Conservation (phyloP, 1,284 basidiomycete species). For the Tremellales sp. region DNA sequence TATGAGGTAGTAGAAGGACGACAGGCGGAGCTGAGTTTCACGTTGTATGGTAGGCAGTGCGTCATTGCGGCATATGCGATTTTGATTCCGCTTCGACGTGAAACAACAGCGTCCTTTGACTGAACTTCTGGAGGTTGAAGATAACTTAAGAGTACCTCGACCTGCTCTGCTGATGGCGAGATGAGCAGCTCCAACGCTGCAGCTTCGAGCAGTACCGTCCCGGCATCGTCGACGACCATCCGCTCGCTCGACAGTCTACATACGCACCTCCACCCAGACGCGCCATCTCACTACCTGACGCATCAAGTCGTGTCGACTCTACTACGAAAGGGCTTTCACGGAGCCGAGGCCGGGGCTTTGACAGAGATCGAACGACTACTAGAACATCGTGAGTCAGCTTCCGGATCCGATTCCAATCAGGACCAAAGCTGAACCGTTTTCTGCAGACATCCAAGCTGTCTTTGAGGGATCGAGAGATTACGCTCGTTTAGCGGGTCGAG, state of each 20-base stretch:
- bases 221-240: slow-evolving; percentile 3
- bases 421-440: background rate
- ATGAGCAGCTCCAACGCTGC: no score
- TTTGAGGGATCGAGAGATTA: slow-evolving; percentile 30
- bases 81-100: no score
- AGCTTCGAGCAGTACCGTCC: no score
- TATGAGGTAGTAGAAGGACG: no score
- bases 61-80: no score
- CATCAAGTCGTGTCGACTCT: slow-evolving; percentile 28
- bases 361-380: slow-evolving; percentile 39
- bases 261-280: slow-evolving; percentile 16
- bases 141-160: no score
- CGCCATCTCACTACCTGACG: slow-evolving; percentile 24
- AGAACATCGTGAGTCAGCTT: slow-evolving; percentile 31
- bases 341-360: slow-evolving; percentile 40
- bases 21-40: no score
- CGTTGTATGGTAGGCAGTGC: no score
- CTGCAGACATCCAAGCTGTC: slow-evolving; percentile 34
- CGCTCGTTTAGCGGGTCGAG: slow-evolving; percentile 24
- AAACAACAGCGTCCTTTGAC: no score
- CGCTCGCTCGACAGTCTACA: slow-evolving; percentile 2
- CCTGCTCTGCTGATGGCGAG: no score
- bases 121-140: no score
- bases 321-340: slow-evolving; percentile 32
- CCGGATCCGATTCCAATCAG: background rate